Evolutionary conservation across 495 filamentous ascomycete genomes (phyloP).

Genomic region (Talaromyces trachyspermus): DNA sequence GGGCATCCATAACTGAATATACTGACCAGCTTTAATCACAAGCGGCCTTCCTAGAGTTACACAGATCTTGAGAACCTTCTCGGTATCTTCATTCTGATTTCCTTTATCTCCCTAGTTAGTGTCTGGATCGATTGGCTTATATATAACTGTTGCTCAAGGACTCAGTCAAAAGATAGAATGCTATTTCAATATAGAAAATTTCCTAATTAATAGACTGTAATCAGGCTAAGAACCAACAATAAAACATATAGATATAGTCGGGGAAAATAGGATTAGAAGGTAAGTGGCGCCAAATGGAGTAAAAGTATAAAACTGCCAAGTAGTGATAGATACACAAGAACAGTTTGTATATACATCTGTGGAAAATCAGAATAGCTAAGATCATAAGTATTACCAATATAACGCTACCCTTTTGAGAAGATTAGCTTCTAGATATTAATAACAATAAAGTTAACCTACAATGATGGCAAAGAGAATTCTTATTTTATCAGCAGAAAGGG

Average conservation of each 20-base stretch:
- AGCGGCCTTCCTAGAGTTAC: constrained; percentile 1
- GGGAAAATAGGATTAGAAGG: constrained; percentile 9
- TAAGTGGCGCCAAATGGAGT: constrained; percentile 18
- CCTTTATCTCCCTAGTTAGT: not conserved
- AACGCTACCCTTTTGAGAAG: constrained; percentile 11
- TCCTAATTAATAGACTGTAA: constrained; percentile 9
- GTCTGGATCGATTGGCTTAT: not conserved
- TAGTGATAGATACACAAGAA: constrained; percentile 20
- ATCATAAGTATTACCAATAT: constrained; percentile 10
- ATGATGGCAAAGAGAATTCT: not conserved
- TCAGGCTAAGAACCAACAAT: constrained; percentile 10
- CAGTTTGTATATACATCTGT: constrained; percentile 14
- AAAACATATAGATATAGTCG: constrained; percentile 15
- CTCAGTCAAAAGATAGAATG: constrained; percentile 8
- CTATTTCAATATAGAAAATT: constrained; percentile 14
- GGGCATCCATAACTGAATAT: constrained; percentile 20
- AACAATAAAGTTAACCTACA: not conserved
- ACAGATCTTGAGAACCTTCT: not conserved
- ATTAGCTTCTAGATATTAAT: constrained; percentile 4
- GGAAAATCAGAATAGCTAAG: constrained; percentile 14
- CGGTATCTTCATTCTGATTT: not conserved
- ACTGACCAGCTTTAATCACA: constrained; percentile 18
- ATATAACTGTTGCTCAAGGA: constrained; percentile 12
- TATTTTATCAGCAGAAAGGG: not conserved
- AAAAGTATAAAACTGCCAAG: constrained; percentile 13